Evolutionary conservation across 495 filamentous ascomycete genomes (phyloP), one percentile per base, ranked within the genome.

Genomic region (Penicillium salamii): DNA sequence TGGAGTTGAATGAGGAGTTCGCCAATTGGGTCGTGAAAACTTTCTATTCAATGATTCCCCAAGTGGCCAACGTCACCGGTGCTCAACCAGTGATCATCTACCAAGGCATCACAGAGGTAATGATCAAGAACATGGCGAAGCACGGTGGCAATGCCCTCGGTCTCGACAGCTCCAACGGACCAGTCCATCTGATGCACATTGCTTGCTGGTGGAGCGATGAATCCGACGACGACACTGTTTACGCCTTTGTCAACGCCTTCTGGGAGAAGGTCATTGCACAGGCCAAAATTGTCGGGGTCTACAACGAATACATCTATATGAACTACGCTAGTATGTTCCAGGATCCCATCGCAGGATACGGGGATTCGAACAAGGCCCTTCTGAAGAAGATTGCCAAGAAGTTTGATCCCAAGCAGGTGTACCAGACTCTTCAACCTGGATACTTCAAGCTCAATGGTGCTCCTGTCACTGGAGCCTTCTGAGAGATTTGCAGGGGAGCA

Each of bases 251-350:
- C 42, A 41, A 58, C 26, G 44, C 39, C 11, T 64, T 61, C 54
- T 57, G 35, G 37, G 36, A 49, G 17, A 40, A 45, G 38, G 50
- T 55, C 11, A 42, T 48, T 13, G 63, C 63, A 6, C 54, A 73
- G 18, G 75, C 81, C 1, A 66, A 74, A 46, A 53, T 48, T 13
- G 52, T 71, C 36, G 67, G 68, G 0, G 14, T 80, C 19, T 59
- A 68, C 32, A 61, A 81, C 42, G 67, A 75, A 28, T 88, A 78
- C 44, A 57, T 86, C 21, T 86, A 86, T 52, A 71, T 81, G 52
- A 81, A 82, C 48, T 77, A 77, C 39, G 74, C 71, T 3, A 59
- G 64, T 21, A 50, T 59, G 55, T 64, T 58, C 37, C 67, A 74
- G 38, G 58, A 66, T 46, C 67, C 72, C 4, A 62, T 80, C 43